phyloP scores from a whole-genome alignment of 306 rosid genomes.

The Lupinus albus region DNA sequence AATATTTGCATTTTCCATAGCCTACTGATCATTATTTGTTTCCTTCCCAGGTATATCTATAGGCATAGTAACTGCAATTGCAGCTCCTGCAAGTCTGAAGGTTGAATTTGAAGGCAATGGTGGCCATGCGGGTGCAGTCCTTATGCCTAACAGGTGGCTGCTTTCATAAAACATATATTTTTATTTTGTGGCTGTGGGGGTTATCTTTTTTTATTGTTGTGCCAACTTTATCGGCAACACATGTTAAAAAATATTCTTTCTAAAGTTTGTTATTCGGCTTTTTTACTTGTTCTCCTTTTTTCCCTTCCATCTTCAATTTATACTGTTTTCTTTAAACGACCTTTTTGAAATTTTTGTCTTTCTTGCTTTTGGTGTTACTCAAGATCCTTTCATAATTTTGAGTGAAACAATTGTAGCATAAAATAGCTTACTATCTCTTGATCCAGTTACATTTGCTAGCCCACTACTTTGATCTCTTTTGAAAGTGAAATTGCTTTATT shows the following conservation, averaged over 20 bases:
- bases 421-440: conserved; percentile 29
- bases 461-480: conserved; percentile 8
- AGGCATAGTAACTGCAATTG: conserved; percentile 91
- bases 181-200: neutral
- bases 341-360: conserved; percentile 14
- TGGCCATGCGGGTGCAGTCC: conserved; percentile 95
- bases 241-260: neutral
- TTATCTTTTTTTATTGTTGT: conserved; percentile 31
- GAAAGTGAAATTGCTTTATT: conserved; percentile 28
- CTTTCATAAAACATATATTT: conserved; percentile 27
- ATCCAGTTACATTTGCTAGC: conserved; percentile 11
- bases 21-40: conserved; percentile 14
- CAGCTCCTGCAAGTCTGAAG: conserved; percentile 91
- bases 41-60: conserved; percentile 65
- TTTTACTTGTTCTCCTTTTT: too few species aligned
- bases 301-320: neutral
- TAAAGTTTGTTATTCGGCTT: neutral
- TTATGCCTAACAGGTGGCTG: conserved; percentile 83
- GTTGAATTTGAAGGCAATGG: conserved; percentile 95
- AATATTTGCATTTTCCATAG: conserved; percentile 27
- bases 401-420: neutral
- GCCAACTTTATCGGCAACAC: conserved; percentile 15
- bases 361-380: conserved; percentile 19
- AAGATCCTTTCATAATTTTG: conserved; percentile 15
- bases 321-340: neutral